Evolutionary conservation across 2,329 filamentous ascomycete species (phyloP), one percentile per base, ranked within the genome.

Genomic region (Cercospora janseana): DNA sequence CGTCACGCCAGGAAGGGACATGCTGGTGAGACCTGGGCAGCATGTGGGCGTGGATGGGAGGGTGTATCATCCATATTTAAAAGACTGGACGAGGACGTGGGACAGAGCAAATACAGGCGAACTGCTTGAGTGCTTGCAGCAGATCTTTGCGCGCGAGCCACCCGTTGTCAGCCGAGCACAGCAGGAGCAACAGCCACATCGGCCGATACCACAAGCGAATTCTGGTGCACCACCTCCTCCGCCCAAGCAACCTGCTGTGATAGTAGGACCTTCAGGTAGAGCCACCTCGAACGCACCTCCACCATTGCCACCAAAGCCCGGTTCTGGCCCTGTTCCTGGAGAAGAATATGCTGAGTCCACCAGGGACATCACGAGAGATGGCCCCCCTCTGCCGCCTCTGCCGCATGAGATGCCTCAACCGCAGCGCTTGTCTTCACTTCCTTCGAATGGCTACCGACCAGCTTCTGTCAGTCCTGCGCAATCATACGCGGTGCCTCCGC

Each of bases 31-130:
- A 15, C 89, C 91, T 1, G 93, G 93, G 0, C 93, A 98, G 66
- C 90, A 98, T 74, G 90, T 98, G 53, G 90, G 93, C 64, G 84
- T 88, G 4, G 92, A 97, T 64, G 93, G 93, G 20, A 85, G 88
- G 67, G 82, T 97, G 57, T 98, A 97, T 68, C 93, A 98, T 68
- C 93, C 93, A 28, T 98, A 97, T 68, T 75, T 98, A 38, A 88
- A 89, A 24, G 85, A 89, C 55, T 98, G 93, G 93, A 75, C 79
- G 24, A 83, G 88, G 59, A 92, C 87, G 61, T 93, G 88, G 87
- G 88, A 95, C 81, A 42, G 63, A 79, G 89, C 92, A 1, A 91
- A 83, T 24, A 74, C 96, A 2, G 73, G 86, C 32, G 90, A 95
- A 65, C 88, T 97, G 50, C 72, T 97, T 2, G 82, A 81, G 12